phyloP scores from a whole-genome alignment of 2,329 filamentous ascomycete genomes.

The Phaeosphaeriaceae sp. region DNA sequence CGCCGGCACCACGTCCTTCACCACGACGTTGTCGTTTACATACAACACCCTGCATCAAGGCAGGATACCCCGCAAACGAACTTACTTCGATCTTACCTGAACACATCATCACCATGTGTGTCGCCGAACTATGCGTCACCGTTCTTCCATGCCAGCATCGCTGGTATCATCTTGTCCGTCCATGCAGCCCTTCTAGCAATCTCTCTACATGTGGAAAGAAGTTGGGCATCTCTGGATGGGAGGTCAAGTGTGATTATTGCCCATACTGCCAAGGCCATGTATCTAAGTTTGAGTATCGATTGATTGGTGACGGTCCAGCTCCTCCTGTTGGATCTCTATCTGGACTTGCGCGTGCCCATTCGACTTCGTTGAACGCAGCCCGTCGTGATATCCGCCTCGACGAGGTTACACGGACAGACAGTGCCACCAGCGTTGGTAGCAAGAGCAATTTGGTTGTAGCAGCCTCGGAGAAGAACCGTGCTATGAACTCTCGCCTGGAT shows the following conservation, averaged over 20 bases:
- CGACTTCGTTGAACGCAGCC: conserved; percentile 45
- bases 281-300: conserved; percentile 53
- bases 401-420: conserved; percentile 45
- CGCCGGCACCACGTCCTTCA: conserved; percentile 22
- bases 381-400: conserved; percentile 48
- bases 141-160: conserved; percentile 55
- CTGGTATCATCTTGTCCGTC: conserved; percentile 56
- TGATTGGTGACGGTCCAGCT: conserved; percentile 51
- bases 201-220: conserved; percentile 55
- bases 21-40: conserved; percentile 26
- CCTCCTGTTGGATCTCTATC: conserved; percentile 47
- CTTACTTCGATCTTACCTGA: conserved; percentile 37
- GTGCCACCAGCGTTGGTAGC: conserved; percentile 43
- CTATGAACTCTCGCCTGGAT: conserved; percentile 49
- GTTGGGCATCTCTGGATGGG: conserved; percentile 57
- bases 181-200: conserved; percentile 53
- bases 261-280: conserved; percentile 55
- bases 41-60: conserved; percentile 25
- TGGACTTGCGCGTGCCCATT: conserved; percentile 49
- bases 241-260: conserved; percentile 55
- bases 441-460: conserved; percentile 42
- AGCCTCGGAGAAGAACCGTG: conserved; percentile 48
- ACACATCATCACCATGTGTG: conserved; percentile 51
- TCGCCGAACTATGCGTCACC: conserved; percentile 58
- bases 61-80: conserved; percentile 26